These are phyloP conservation scores for Pseudozyma pruni DNA, from an alignment of 1,284 basidiomycete species.

Conservation along the genomic window DNA sequence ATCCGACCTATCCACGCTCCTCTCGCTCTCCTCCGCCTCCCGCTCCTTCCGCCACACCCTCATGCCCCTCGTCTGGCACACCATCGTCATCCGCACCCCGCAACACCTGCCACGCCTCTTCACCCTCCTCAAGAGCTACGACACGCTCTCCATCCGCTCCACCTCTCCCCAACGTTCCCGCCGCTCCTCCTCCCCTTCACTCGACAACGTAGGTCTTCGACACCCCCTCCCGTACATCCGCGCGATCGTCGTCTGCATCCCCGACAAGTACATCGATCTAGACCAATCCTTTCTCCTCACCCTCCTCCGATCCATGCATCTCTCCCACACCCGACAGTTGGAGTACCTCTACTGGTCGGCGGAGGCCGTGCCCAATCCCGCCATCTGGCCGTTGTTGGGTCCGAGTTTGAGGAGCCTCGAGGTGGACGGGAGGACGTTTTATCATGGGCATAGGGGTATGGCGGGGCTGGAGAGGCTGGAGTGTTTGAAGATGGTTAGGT, in stretches of 20 bases:
- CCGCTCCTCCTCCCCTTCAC: not conserved
- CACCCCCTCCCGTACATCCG: constrained; percentile 21
- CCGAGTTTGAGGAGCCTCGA: constrained; percentile 13
- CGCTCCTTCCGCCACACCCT: constrained; percentile 16
- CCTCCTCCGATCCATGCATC: constrained; percentile 22
- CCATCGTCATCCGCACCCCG: constrained; percentile 25
- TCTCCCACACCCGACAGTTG: constrained; percentile 9
- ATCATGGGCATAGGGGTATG: constrained; percentile 25
- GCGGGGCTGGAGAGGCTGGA: constrained; percentile 17
- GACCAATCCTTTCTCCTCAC: constrained; percentile 28
- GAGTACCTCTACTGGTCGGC: constrained; percentile 29
- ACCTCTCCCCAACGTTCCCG: constrained; percentile 1
- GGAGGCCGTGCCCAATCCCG: constrained; percentile 17
- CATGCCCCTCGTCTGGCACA: constrained; percentile 22
- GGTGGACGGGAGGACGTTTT: constrained; percentile 31
- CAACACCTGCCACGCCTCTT: constrained; percentile 25
- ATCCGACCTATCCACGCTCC: constrained; percentile 2
- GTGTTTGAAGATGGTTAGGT: constrained; percentile 29
- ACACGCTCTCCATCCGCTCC: constrained; percentile 18
- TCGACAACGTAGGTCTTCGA: not conserved
- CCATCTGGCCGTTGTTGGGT: constrained; percentile 14
- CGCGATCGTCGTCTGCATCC: constrained; percentile 14
- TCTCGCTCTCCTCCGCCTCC: constrained; percentile 12
- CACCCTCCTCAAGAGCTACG: constrained; percentile 14
- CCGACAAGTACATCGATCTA: constrained; percentile 29